Evolutionary conservation across 2,329 filamentous ascomycete species (phyloP), one percentile per base, ranked within the genome.

Genomic region (Claviceps africana): DNA sequence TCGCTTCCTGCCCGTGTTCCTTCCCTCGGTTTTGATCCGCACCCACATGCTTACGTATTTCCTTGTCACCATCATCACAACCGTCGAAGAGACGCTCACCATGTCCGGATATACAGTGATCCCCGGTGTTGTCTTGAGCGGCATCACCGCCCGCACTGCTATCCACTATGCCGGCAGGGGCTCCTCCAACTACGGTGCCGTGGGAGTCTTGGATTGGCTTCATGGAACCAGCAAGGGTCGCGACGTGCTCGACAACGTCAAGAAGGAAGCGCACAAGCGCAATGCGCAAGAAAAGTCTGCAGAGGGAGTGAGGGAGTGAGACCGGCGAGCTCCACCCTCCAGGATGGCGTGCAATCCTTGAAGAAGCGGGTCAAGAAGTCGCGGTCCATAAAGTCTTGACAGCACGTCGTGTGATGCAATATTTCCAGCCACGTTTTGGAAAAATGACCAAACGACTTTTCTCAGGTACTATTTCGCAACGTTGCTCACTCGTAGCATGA

Each of bases 11-110:
- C 85, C 85, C 0, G 66, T 81, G 7, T 85, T 85, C 62, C 65
- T 86, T 0, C 82, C 85, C 1, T 77, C 83, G 1, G 67, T 82
- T 21, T 57, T 77, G n/a, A 72, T 87, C 42, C 80, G 81, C 9
- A 81, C 83, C 37, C 85, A 89, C 63, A 73, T 88, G 4, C 71
- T 88, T n/a, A 86, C 82, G 0, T 88, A 83, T 67, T 75, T 86
- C 52, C 60, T 86, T 11, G 77, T 86, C 56, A 70, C 82, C 17
- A 73, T 75, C 0, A 62, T 88, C 28, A 76, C 77, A 56, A 85
- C 82, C 2, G 61, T 82, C 0, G 82, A 88, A 57, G 83, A 87
- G 57, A 79, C 80, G 0, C 69, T 87, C 47, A 71, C 81, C 30
- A 80, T 79, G 66, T 85, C 80, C 0, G 84, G 85, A 0, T 89